These are phyloP conservation scores for Houttuynia cordata DNA, from an alignment of 164 flowering plant species.

Conservation along the genomic window DNA sequence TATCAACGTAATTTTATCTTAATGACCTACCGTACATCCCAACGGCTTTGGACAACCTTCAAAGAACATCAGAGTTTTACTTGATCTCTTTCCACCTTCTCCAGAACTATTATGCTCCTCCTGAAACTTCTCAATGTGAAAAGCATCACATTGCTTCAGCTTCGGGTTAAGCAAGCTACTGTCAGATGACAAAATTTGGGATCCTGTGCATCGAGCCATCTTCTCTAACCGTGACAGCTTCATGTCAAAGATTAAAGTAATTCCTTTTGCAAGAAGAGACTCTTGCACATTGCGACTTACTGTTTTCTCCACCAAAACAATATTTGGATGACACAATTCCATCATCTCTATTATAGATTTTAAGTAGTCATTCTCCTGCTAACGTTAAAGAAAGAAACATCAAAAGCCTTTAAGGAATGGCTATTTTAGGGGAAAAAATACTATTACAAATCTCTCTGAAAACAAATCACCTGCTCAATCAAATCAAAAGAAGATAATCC, in stretches of 20 bases:
- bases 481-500: conserved; percentile 62
- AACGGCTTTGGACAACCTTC: conserved; percentile 75
- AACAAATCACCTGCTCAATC: conserved; percentile 51
- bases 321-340: conserved; percentile 63
- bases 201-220: conserved; percentile 80
- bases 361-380: conserved; percentile 47
- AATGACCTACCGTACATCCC: conserved; percentile 72
- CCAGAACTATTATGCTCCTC: conserved; percentile 46
- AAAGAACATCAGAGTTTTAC: conserved; percentile 82
- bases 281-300: conserved; percentile 82
- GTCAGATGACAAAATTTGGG: conserved; percentile 45
- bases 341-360: conserved; percentile 47
- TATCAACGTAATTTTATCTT: too few relatives aligned
- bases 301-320: conserved; percentile 80
- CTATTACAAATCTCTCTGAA: background rate
- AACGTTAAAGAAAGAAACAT: conserved; percentile 5
- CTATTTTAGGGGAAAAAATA: background rate
- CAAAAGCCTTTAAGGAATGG: background rate
- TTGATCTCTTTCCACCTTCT: conserved; percentile 60
- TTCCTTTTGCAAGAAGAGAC: conserved; percentile 53
- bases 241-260: conserved; percentile 87
- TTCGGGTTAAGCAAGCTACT: conserved; percentile 35
- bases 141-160: conserved; percentile 65
- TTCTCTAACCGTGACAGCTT: conserved; percentile 82
- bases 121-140: conserved; percentile 60